phyloP scores from a whole-genome alignment of 129 eudicot species.

The Flaveria bidentis region DNA sequence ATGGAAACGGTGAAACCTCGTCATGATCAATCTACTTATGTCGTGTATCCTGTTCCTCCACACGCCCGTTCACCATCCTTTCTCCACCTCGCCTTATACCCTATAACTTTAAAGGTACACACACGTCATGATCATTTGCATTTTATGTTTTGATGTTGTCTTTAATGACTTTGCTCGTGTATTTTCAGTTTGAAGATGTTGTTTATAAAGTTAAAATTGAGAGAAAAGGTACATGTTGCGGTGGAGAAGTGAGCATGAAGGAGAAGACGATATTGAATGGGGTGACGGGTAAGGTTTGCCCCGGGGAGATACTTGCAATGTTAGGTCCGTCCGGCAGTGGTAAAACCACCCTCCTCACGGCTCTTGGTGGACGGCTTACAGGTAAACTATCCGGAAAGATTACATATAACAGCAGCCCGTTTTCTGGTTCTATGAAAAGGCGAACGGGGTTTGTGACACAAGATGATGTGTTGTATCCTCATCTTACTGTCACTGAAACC shows the following conservation, averaged over 20 bases:
- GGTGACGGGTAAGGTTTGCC: constrained; percentile 71
- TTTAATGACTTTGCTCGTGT: constrained; percentile 9
- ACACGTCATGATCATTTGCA: not conserved
- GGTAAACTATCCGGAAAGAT: constrained; percentile 83
- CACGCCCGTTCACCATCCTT: constrained; percentile 46
- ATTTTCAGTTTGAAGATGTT: constrained; percentile 76
- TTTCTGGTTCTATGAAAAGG: constrained; percentile 77
- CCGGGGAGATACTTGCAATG: constrained; percentile 96
- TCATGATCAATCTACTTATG: constrained; percentile 40
- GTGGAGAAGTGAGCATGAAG: constrained; percentile 48
- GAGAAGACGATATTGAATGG: constrained; percentile 86
- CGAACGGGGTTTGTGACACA: constrained; percentile 95
- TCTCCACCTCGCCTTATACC: constrained; percentile 51
- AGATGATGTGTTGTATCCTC: constrained; percentile 89
- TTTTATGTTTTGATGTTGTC: not conserved
- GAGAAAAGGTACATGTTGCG: constrained; percentile 52
- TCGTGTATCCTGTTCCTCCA: constrained; percentile 47
- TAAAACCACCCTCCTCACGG: constrained; percentile 90
- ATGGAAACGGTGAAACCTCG: constrained; percentile 46
- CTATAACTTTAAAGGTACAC: constrained; percentile 76
- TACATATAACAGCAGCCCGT: constrained; percentile 74
- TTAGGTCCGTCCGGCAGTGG: constrained; percentile 99
- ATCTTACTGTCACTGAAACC: constrained; percentile 90
- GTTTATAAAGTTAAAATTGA: constrained; percentile 66
- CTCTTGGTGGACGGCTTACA: constrained; percentile 86